A percentile compares a stretch with the other conserved stretches of the same genome.
These are phyloP conservation scores for Claviceps paspali DNA, from an alignment of 2,329 filamentous ascomycete genomes.

Conservation along the genomic window DNA sequence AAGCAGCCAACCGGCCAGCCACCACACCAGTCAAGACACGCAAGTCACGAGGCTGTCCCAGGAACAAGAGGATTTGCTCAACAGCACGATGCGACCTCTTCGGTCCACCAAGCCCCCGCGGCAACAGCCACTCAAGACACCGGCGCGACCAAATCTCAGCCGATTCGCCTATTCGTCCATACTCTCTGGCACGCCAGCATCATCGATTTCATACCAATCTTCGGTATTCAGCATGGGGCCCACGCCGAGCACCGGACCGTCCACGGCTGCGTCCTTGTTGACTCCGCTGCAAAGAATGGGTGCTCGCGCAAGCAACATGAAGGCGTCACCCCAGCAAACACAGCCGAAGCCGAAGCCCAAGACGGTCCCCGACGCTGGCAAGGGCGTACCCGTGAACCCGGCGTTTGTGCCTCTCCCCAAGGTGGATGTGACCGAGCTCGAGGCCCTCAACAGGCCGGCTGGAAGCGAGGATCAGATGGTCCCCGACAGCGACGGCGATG, in stretches of 20 bases:
- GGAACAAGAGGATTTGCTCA: not conserved
- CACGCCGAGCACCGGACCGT: constrained; percentile 26
- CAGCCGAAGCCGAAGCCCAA: constrained; percentile 14
- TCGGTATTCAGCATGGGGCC: constrained; percentile 21
- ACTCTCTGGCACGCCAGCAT: constrained; percentile 19
- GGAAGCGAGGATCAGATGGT: constrained; percentile 45
- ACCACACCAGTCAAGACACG: constrained; percentile 1
- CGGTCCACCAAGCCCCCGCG: constrained; percentile 9
- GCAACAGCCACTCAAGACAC: constrained; percentile 13
- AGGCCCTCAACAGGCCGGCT: constrained; percentile 29
- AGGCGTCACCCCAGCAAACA: constrained; percentile 15
- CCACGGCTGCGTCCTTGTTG: constrained; percentile 27
- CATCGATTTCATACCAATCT: constrained; percentile 18
- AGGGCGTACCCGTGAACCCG: constrained; percentile 32
- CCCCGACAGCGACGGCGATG: constrained; percentile 36
- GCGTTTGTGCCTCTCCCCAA: constrained; percentile 39
- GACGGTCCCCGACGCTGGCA: constrained; percentile 13
- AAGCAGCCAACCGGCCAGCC: constrained; percentile 2
- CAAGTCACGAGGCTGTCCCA: not conserved
- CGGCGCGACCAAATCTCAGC: constrained; percentile 16
- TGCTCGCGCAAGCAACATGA: constrained; percentile 22
- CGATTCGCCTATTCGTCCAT: constrained; percentile 21
- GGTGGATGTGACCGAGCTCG: constrained; percentile 37
- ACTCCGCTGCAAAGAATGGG: constrained; percentile 41
- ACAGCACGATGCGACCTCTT: constrained; percentile 14